Evolutionary conservation across 352 stramenopile genomes (phyloP).

Genomic region (Globisporangium yorkense): DNA sequence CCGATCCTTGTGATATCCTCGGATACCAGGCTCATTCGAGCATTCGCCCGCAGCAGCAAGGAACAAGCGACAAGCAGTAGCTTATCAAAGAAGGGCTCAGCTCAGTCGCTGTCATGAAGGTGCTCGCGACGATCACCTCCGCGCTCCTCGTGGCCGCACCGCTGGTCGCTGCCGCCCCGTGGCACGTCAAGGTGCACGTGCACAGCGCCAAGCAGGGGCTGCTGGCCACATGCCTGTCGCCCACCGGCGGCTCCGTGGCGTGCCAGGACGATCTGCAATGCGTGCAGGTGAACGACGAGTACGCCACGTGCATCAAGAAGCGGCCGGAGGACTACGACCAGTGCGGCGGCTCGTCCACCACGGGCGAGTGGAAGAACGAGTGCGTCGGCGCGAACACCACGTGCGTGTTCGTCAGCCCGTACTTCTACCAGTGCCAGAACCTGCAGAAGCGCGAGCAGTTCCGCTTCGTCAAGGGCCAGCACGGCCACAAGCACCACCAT

Average conservation of each 20-base stretch:
- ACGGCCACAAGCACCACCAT: conserved; percentile 4
- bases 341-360: conserved; percentile 4
- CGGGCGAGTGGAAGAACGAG: conserved; percentile 4
- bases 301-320: conserved; percentile 9
- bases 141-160: not conserved
- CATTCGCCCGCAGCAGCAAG: not conserved
- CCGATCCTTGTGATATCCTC: too few relatives aligned
- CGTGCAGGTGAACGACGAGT: conserved; percentile 1
- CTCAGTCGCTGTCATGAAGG: not conserved
- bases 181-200: conserved; percentile 9
- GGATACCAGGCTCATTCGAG: not conserved
- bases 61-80: not conserved
- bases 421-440: conserved; percentile 5
- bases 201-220: conserved; percentile 7
- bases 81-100: too few relatives aligned
- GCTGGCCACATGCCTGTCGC: conserved; percentile 1
- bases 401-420: conserved; percentile 3
- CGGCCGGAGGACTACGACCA: conserved; percentile 5
- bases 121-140: not conserved
- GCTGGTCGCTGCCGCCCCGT: not conserved
- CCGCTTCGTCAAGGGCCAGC: conserved; percentile 4
- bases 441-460: conserved; percentile 2
- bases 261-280: conserved; percentile 7
- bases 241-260: not conserved
- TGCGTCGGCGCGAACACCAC: conserved; percentile 1